phyloP scores from a whole-genome alignment of 192 early-diverging fungal genomes.

The Phycomyces nitens region DNA sequence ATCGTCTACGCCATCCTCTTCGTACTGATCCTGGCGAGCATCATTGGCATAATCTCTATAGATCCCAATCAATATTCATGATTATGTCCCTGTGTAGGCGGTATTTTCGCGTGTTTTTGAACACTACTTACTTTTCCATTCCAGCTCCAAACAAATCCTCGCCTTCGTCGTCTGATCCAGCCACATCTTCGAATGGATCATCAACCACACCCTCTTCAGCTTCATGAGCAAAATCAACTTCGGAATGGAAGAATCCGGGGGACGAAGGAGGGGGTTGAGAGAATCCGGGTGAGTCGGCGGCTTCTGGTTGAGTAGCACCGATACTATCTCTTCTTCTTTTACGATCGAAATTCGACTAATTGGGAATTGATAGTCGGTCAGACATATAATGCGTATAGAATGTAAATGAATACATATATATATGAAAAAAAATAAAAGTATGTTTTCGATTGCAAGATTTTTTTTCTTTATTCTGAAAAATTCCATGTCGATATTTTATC shows the following conservation, averaged over 20 bases:
- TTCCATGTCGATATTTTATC: no score
- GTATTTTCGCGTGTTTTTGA: background rate
- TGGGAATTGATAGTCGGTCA: background rate
- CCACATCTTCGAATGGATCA: conserved; percentile 39
- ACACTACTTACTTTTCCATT: conserved; percentile 67
- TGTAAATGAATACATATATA: no score
- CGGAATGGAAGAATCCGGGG: conserved; percentile 44
- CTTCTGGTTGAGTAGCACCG: conserved; percentile 17
- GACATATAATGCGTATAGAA: no score
- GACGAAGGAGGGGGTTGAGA: conserved; percentile 44
- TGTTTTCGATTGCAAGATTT: no score
- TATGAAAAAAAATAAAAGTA: no score
- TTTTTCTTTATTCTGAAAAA: no score
- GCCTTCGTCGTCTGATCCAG: conserved; percentile 70
- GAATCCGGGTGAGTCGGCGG: conserved; percentile 32
- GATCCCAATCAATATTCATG: background rate
- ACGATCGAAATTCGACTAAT: conserved; percentile 35
- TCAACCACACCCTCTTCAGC: conserved; percentile 56
- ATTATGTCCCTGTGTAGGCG: background rate
- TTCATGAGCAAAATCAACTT: conserved; percentile 43
- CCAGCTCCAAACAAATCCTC: conserved; percentile 89
- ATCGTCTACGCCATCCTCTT: conserved; percentile 81
- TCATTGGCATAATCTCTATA: conserved; percentile 81
- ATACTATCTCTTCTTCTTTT: conserved; percentile 54
- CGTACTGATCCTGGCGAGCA: conserved; percentile 70